These are phyloP conservation scores for Effrenium voratum DNA, from an alignment of 73 alveolate genomes.

Conservation along the genomic window DNA sequence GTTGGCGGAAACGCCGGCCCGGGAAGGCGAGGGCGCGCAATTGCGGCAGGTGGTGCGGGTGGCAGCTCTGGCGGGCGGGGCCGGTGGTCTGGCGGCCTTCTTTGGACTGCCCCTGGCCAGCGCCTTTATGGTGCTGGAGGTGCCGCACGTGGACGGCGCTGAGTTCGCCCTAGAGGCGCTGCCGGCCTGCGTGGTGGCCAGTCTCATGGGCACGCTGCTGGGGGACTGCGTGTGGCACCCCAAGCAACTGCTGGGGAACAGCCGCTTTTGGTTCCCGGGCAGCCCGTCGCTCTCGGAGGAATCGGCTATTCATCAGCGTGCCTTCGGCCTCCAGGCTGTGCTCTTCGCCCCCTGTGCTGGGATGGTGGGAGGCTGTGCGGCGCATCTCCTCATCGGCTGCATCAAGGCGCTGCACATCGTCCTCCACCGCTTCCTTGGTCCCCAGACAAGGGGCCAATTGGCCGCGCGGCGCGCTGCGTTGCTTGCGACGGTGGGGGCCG, in stretches of 20 bases:
- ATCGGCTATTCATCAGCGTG: neutral
- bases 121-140: slow-evolving; percentile 40
- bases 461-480: neutral
- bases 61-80: slow-evolving; percentile 68
- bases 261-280: slow-evolving; percentile 85
- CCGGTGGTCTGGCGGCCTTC: slow-evolving; percentile 57
- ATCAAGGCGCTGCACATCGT: neutral
- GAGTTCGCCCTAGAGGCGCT: slow-evolving; percentile 64
- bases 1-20: neutral
- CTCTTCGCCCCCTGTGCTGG: slow-evolving; percentile 14
- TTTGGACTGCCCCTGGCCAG: slow-evolving; percentile 82
- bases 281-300: too few species aligned
- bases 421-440: neutral
- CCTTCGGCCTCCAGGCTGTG: neutral
- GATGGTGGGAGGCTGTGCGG: slow-evolving; percentile 7
- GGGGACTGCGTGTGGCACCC: slow-evolving; percentile 83
- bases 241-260: slow-evolving; percentile 28
- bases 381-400: slow-evolving; percentile 28
- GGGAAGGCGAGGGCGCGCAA: neutral
- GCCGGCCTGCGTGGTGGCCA: slow-evolving; percentile 77
- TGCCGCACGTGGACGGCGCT: slow-evolving; percentile 84
- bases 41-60: slow-evolving; percentile 23
- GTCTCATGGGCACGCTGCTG: slow-evolving; percentile 36
- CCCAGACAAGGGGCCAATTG: neutral
- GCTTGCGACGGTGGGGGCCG: slow-evolving; percentile 47